Conservation (phyloP, 176 grass and related monocot genomes). For the Lolium multiflorum region DNA sequence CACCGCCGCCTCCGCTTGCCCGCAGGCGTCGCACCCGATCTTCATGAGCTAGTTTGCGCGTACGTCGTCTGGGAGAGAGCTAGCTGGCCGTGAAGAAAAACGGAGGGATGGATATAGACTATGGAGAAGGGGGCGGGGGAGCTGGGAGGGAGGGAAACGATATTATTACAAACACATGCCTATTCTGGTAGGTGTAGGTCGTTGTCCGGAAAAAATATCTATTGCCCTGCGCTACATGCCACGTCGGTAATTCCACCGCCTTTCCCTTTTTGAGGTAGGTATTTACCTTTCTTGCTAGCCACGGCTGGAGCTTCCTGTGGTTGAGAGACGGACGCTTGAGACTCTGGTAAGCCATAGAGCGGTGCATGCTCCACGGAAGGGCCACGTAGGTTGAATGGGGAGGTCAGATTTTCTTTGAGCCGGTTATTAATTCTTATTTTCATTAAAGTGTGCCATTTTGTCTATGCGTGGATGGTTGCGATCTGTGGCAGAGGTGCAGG, state of each 20-base stretch:
- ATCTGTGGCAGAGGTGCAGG: not conserved
- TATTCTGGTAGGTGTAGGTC: not conserved
- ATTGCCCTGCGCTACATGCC: not conserved
- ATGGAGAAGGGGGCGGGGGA: not conserved
- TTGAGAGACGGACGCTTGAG: not conserved
- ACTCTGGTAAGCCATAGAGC: conserved; percentile 4
- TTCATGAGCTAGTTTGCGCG: conserved; percentile 49
- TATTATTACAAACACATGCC: not conserved
- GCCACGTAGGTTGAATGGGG: not conserved
- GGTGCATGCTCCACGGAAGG: not conserved
- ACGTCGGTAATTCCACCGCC: not conserved
- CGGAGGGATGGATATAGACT: not conserved
- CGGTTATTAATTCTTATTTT: not conserved
- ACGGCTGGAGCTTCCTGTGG: conserved; percentile 4
- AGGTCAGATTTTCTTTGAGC: not conserved
- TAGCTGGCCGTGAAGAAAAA: not conserved
- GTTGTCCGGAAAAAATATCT: conserved; percentile 14
- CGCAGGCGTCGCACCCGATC: conserved; percentile 83
- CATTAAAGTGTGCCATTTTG: not conserved
- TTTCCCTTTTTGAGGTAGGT: not conserved
- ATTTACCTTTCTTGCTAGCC: conserved; percentile 22
- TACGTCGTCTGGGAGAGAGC: not conserved
- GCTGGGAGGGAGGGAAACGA: not conserved
- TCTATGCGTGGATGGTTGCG: too few relatives aligned
- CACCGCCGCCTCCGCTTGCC: conserved; percentile 67